phyloP scores from a whole-genome alignment of 805 yeast genomes.

The Candida golubevii region DNA sequence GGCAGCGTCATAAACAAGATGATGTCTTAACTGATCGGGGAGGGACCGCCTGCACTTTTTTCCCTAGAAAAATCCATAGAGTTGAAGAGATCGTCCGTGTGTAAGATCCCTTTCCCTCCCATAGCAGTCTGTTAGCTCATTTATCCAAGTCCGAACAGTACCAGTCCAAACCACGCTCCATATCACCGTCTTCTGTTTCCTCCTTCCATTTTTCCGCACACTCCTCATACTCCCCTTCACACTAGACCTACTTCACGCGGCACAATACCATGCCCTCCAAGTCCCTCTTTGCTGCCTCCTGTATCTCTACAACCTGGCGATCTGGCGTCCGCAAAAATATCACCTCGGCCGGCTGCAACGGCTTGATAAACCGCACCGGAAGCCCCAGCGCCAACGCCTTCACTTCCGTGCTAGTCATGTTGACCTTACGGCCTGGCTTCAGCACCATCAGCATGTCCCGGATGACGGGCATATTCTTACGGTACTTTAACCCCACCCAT shows the following conservation, averaged over 20 bases:
- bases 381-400: slow-evolving; percentile 72
- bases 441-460: slow-evolving; percentile 68
- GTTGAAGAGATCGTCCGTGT: no score
- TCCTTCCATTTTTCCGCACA: neutral
- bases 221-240: neutral
- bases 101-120: no score
- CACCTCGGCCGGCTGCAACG: slow-evolving; percentile 86
- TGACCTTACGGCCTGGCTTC: slow-evolving; percentile 77
- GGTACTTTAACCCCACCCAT: slow-evolving; percentile 90
- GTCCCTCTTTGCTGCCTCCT: slow-evolving; percentile 77
- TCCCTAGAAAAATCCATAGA: no score
- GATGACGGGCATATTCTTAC: slow-evolving; percentile 74
- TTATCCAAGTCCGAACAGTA: neutral
- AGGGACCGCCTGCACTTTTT: no score
- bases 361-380: slow-evolving; percentile 68
- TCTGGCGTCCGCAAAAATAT: slow-evolving; percentile 57
- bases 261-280: slow-evolving; percentile 77
- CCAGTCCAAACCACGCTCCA: no score
- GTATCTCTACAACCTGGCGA: slow-evolving; percentile 60
- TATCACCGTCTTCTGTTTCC: neutral
- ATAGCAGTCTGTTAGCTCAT: neutral
- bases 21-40: no score
- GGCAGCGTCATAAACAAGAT: no score
- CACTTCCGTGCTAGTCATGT: slow-evolving; percentile 59
- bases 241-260: slow-evolving; percentile 49